Percentiles rank a stretch among this genome's conserved stretches.
phyloP scores from a whole-genome alignment of 352 stramenopile genomes.

The Pythium pyrilobum region DNA sequence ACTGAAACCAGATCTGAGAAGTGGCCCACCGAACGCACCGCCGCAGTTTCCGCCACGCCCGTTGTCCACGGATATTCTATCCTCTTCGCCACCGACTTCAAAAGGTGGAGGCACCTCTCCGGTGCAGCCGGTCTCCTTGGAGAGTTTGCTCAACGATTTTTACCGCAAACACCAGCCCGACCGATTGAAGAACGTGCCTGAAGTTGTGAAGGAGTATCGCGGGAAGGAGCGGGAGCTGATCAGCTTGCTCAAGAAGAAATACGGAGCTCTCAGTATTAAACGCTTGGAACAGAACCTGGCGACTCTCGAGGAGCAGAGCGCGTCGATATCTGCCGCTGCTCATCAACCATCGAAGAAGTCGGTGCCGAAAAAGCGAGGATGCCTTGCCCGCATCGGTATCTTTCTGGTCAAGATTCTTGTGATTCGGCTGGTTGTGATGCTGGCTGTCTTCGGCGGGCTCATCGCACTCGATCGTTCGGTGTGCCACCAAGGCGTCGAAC shows the following conservation, averaged over 20 bases:
- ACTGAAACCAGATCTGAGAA: background rate
- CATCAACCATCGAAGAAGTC: background rate
- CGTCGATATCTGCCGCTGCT: background rate
- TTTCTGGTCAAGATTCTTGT: conserved; percentile 17
- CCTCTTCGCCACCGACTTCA: background rate
- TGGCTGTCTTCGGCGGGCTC: conserved; percentile 9
- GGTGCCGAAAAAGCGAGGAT: conserved; percentile 1
- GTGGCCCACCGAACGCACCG: background rate
- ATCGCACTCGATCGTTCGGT: conserved; percentile 2
- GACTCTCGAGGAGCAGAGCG: conserved; percentile 24
- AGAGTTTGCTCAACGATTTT: conserved; percentile 51
- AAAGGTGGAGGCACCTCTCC: background rate
- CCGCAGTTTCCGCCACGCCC: background rate
- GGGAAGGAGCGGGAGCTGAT: conserved; percentile 69
- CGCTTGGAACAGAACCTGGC: conserved; percentile 55
- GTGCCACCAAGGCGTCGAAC: background rate
- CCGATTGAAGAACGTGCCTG: conserved; percentile 53
- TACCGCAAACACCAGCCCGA: conserved; percentile 77
- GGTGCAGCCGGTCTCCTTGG: conserved; percentile 29
- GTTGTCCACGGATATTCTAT: background rate
- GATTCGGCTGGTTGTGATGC: background rate
- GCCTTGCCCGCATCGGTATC: conserved; percentile 13
- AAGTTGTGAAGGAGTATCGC: conserved; percentile 49
- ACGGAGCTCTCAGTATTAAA: conserved; percentile 72
- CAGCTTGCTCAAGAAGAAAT: conserved; percentile 54